Conservation (phyloP, 2,329 filamentous ascomycete species). For the Blastomyces percursus region DNA sequence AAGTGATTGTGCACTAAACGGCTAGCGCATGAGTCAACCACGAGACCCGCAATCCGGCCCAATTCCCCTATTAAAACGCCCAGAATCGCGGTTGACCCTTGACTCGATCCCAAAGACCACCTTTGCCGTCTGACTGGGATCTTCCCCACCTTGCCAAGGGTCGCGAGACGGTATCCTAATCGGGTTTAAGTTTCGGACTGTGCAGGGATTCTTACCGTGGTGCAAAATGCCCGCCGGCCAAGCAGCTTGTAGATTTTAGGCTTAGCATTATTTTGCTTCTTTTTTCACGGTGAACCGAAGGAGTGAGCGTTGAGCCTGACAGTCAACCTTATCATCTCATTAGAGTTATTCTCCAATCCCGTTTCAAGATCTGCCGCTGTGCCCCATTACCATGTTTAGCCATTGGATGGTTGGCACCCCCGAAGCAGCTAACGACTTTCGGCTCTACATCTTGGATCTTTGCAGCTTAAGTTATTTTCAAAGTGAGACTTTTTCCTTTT, state of each 20-base stretch:
- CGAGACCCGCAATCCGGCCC: not conserved
- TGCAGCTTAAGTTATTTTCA: not conserved
- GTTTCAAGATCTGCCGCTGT: not conserved
- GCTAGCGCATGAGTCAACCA: not conserved
- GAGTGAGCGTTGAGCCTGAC: constrained; percentile 2
- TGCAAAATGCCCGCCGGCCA: not conserved
- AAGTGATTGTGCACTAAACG: not conserved
- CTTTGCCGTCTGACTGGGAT: constrained; percentile 3
- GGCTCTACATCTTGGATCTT: not conserved
- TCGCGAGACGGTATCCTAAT: not conserved
- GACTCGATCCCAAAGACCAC: not conserved
- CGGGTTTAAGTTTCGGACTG: not conserved
- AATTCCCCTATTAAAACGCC: not conserved
- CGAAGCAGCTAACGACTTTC: not conserved
- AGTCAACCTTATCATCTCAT: constrained; percentile 5
- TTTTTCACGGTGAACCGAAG: not conserved
- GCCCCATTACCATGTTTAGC: not conserved
- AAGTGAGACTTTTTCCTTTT: not conserved
- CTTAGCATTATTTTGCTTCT: not conserved
- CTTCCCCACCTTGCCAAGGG: not conserved
- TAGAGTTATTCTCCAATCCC: not conserved
- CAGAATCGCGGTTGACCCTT: constrained; percentile 4
- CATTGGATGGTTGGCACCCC: not conserved
- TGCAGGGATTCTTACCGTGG: not conserved
- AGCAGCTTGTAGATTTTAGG: not conserved